Percentiles rank a stretch among this genome's conserved stretches.
phyloP scores from a whole-genome alignment of 192 early-diverging fungal genomes.

The Backusella westeae region DNA sequence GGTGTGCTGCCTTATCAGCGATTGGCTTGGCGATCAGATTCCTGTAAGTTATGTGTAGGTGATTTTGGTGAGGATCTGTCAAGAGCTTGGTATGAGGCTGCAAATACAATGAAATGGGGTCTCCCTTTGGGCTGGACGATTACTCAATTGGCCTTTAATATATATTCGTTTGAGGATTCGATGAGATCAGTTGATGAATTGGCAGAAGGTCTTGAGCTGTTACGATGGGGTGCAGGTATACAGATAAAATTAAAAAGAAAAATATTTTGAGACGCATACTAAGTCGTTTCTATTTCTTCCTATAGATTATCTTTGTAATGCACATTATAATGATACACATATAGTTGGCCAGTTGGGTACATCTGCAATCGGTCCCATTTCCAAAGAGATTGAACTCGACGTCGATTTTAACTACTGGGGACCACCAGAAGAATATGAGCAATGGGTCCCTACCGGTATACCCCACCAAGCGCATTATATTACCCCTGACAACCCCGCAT shows the following conservation, averaged over 20 bases:
- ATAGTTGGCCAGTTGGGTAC: constrained; percentile 45
- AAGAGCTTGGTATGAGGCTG: constrained; percentile 56
- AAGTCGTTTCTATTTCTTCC: neutral
- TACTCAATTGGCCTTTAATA: constrained; percentile 48
- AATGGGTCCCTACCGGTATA: constrained; percentile 37
- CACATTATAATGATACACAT: constrained; percentile 49
- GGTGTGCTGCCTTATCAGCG: constrained; percentile 48
- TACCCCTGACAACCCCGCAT: constrained; percentile 28
- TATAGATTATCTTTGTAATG: constrained; percentile 55
- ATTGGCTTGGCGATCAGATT: constrained; percentile 52
- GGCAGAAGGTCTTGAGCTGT: constrained; percentile 36
- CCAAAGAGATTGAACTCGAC: constrained; percentile 34
- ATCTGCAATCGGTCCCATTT: constrained; percentile 33
- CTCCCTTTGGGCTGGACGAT: constrained; percentile 48
- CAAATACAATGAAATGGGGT: constrained; percentile 63
- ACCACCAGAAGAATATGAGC: constrained; percentile 46
- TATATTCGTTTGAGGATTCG: constrained; percentile 41
- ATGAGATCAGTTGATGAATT: constrained; percentile 39
- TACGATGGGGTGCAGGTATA: constrained; percentile 39
- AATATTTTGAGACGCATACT: too few relatives aligned
- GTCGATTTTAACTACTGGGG: constrained; percentile 60
- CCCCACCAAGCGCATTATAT: constrained; percentile 34
- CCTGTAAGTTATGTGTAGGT: constrained; percentile 49
- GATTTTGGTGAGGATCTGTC: constrained; percentile 50
- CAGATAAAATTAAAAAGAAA: neutral